Conservation (phyloP, 768 basidiomycete genomes). For the Chlorophyllum brunneum region DNA sequence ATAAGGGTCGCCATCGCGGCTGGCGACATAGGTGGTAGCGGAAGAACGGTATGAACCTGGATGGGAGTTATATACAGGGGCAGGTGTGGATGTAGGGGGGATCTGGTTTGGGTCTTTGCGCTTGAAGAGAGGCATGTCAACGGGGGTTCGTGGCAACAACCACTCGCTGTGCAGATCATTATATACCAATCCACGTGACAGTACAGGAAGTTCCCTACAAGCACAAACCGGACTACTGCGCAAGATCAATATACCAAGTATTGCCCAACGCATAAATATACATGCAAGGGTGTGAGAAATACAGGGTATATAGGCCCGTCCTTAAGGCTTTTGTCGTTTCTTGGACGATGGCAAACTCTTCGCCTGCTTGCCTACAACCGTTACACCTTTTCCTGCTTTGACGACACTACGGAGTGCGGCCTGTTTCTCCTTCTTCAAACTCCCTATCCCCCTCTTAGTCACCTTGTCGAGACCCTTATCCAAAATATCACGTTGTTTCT, state of each 20-base stretch:
- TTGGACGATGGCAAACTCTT: conserved; percentile 31
- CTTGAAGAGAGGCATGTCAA: conserved; percentile 62
- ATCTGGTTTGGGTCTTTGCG: conserved; percentile 63
- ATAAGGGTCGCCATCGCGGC: conserved; percentile 63
- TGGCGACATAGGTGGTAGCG: conserved; percentile 61
- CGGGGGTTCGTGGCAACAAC: conserved; percentile 12
- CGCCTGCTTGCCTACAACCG: conserved; percentile 74
- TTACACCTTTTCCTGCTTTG: conserved; percentile 82
- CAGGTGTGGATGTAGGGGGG: conserved; percentile 51
- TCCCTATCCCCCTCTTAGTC: conserved; percentile 50
- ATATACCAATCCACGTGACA: conserved; percentile 10
- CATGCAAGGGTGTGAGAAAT: not conserved
- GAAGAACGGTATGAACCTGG: conserved; percentile 22
- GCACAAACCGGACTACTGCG: not conserved
- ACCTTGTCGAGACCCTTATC: conserved; percentile 64
- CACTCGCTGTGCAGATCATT: not conserved
- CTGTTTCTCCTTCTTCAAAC: conserved; percentile 80
- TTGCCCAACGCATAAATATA: too few species aligned
- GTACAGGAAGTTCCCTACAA: conserved; percentile 4
- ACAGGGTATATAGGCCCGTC: not conserved
- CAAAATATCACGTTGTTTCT: conserved; percentile 61
- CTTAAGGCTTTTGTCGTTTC: conserved; percentile 25
- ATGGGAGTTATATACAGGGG: conserved; percentile 26
- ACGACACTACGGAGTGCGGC: conserved; percentile 78
- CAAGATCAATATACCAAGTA: too few species aligned